Evolutionary conservation across 2,329 filamentous ascomycete genomes (phyloP).

Genomic region (Fusarium vanettenii): DNA sequence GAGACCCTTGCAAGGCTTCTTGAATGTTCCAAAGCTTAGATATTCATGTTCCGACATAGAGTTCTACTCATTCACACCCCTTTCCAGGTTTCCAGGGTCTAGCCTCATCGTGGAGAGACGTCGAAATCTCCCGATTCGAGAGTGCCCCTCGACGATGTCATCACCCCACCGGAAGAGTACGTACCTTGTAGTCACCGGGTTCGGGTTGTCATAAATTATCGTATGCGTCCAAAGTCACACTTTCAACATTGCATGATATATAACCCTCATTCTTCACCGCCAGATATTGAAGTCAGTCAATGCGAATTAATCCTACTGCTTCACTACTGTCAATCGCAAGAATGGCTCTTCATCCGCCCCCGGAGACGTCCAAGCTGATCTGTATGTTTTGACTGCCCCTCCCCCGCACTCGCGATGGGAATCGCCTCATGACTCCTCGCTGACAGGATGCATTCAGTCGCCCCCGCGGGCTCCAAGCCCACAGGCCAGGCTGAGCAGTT

Average conservation of each 20-base stretch:
- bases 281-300: constrained; percentile 14
- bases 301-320: constrained; percentile 34
- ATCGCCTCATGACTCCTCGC: constrained; percentile 14
- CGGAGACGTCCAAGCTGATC: constrained; percentile 59
- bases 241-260: constrained; percentile 24
- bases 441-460: constrained; percentile 57
- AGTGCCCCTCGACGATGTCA: constrained; percentile 34
- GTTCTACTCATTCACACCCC: background rate
- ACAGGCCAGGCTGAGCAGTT: constrained; percentile 81
- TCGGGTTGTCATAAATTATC: constrained; percentile 12
- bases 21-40: background rate
- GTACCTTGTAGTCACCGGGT: constrained; percentile 14
- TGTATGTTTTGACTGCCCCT: constrained; percentile 51
- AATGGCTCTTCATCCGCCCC: constrained; percentile 59
- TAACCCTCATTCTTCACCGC: constrained; percentile 1
- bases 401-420: background rate
- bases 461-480: constrained; percentile 69
- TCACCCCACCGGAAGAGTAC: constrained; percentile 31
- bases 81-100: background rate
- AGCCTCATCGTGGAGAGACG: background rate
- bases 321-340: constrained; percentile 42
- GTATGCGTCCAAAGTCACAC: constrained; percentile 21
- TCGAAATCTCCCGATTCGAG: constrained; percentile 14
- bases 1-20: background rate
- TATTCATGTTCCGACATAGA: background rate